These are phyloP conservation scores for Cyberlindnera maclurae DNA, from an alignment of 805 yeast genomes.

Conservation along the genomic window DNA sequence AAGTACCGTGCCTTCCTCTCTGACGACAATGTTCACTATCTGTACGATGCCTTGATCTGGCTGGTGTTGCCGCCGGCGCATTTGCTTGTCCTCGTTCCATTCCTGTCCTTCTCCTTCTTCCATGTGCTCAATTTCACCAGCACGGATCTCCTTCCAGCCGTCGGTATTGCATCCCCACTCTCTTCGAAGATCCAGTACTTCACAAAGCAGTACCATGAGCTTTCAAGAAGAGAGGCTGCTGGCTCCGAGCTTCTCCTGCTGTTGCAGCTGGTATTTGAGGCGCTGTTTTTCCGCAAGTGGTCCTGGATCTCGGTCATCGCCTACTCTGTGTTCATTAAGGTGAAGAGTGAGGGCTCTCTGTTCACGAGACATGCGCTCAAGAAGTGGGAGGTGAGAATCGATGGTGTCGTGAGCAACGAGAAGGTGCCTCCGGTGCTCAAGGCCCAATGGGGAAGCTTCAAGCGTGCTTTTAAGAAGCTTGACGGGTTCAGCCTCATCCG, in stretches of 20 bases:
- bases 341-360: conserved; percentile 69
- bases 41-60: conserved; percentile 49
- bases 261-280: conserved; percentile 40
- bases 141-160: conserved; percentile 58
- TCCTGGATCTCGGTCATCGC: conserved; percentile 52
- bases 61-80: conserved; percentile 49
- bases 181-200: conserved; percentile 33
- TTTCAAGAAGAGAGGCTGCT: conserved; percentile 54
- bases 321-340: conserved; percentile 60
- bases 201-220: conserved; percentile 48
- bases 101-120: conserved; percentile 70
- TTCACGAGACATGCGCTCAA: conserved; percentile 65
- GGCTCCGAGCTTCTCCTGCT: conserved; percentile 42
- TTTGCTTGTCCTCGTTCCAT: conserved; percentile 59
- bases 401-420: conserved; percentile 48
- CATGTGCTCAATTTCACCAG: conserved; percentile 71
- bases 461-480: conserved; percentile 24
- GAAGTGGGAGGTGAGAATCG: conserved; percentile 59
- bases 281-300: conserved; percentile 52
- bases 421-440: conserved; percentile 44
- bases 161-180: conserved; percentile 25
- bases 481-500: conserved; percentile 14
- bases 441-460: conserved; percentile 42
- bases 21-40: conserved; percentile 73
- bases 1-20: conserved; percentile 28